phyloP scores from a whole-genome alignment of 345 rosid genomes.

The Hibiscus trionum region DNA sequence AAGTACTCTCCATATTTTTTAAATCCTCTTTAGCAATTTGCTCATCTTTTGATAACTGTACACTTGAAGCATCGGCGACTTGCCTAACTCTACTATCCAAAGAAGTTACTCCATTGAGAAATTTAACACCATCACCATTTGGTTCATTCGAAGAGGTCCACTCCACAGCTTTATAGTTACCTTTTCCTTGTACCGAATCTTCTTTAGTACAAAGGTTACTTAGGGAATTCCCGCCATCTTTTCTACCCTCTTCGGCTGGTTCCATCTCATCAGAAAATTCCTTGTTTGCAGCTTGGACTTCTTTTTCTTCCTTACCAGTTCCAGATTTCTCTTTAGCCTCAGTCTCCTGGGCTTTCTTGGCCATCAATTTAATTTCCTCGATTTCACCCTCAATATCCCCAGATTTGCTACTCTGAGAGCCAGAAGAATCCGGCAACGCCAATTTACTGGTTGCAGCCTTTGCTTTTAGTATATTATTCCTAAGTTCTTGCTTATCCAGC shows the following conservation, averaged over 20 bases:
- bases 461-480: constrained; percentile 40
- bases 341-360: constrained; percentile 40
- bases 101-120: constrained; percentile 17
- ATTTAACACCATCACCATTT: constrained; percentile 15
- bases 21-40: constrained; percentile 6
- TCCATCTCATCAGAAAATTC: constrained; percentile 14
- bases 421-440: constrained; percentile 23
- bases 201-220: constrained; percentile 14
- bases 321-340: constrained; percentile 32
- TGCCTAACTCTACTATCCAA: constrained; percentile 19
- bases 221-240: constrained; percentile 15
- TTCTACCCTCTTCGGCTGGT: constrained; percentile 10
- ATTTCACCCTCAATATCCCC: constrained; percentile 34
- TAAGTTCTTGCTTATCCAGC: constrained; percentile 50
- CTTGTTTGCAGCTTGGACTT: constrained; percentile 14
- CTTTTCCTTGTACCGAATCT: constrained; percentile 18
- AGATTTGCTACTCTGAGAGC: constrained; percentile 23
- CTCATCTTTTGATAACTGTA: constrained; percentile 20
- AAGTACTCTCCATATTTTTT: constrained; percentile 14
- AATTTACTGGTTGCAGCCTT: constrained; percentile 28
- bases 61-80: constrained; percentile 20
- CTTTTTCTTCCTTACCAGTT: constrained; percentile 25
- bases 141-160: background rate
- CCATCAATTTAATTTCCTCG: constrained; percentile 47
- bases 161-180: constrained; percentile 15